A percentile compares a stretch with the other conserved stretches of the same genome.
Evolutionary conservation across 2,329 filamentous ascomycete genomes (phyloP).

Genomic region (Penicillium concentricum): DNA sequence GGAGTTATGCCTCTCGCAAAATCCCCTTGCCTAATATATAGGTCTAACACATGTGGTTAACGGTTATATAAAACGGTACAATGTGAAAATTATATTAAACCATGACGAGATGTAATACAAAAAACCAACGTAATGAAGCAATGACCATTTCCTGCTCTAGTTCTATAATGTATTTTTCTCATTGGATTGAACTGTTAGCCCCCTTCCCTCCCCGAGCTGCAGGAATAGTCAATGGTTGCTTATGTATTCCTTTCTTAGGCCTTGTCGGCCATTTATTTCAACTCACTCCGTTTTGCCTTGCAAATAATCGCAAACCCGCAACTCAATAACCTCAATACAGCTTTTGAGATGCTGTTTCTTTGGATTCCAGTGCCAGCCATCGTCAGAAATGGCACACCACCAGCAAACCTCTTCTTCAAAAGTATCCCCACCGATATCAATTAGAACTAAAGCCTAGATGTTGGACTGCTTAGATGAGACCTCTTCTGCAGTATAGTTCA

Average conservation of each 20-base stretch:
- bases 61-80: background rate
- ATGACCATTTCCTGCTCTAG: background rate
- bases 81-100: background rate
- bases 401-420: background rate
- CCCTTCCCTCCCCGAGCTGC: background rate
- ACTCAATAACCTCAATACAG: background rate
- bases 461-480: background rate
- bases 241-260: background rate
- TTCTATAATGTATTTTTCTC: background rate
- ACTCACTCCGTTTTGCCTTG: background rate
- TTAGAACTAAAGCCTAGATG: background rate
- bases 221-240: background rate
- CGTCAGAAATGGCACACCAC: background rate
- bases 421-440: background rate
- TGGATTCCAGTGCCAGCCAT: background rate
- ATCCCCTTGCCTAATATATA: slow-evolving; percentile 1
- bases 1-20: background rate
- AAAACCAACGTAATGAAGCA: background rate
- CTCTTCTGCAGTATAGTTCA: background rate
- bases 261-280: background rate
- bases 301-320: background rate
- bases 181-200: background rate
- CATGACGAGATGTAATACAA: background rate
- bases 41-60: background rate
- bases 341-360: background rate